Evolutionary conservation across 768 basidiomycete genomes (phyloP), one percentile per base, ranked within the genome.

Genomic region (Boletus coccyginus): DNA sequence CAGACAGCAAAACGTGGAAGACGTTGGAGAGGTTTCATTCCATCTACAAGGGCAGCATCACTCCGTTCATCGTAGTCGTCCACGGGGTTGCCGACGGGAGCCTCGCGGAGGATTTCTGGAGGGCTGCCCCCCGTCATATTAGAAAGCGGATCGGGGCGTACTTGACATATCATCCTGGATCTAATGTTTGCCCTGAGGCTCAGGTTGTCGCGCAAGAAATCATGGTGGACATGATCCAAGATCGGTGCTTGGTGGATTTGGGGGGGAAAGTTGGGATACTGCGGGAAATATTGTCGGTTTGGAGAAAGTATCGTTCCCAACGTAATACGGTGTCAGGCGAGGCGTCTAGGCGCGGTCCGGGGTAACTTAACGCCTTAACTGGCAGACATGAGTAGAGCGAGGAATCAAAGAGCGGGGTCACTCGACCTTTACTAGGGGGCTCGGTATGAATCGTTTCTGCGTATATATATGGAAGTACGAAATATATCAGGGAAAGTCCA

Each of bases 61-160:
- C 59, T 12, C 64, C 64, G 0, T 45, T 63, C 27, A 39, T 69
- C 36, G 53, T 70, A 3, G 53, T 66, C 21, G 45, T 69, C 10
- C 40, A 46, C 3, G 55, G 53, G 3, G 44, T 57, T 32, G 17
- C 52, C 27, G 50, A 57, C 42, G 45, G 42, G 47, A 46, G 27
- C 41, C 36, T 50, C 11, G 65, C 59, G 9, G 55, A 61, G 14
- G 53, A 55, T 17, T 38, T 52, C 45, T 58, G 62, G 56, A 58
- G 44, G 36, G 49, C 36, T 7, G 56, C 47, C 21, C 59, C 62
- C 2, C 33, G 47, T 31, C 32, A 47, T 45, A 57, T 66, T 50
- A 55, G 16, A 41, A 55, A 38, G 44, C 44, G 46, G 8, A 52
- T 58, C 14, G 50, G 59, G 6, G 56, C 54, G 2, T 46, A 57